Evolutionary conservation across 352 stramenopile genomes (phyloP).

Genomic region (Globisporangium abappressorium): DNA sequence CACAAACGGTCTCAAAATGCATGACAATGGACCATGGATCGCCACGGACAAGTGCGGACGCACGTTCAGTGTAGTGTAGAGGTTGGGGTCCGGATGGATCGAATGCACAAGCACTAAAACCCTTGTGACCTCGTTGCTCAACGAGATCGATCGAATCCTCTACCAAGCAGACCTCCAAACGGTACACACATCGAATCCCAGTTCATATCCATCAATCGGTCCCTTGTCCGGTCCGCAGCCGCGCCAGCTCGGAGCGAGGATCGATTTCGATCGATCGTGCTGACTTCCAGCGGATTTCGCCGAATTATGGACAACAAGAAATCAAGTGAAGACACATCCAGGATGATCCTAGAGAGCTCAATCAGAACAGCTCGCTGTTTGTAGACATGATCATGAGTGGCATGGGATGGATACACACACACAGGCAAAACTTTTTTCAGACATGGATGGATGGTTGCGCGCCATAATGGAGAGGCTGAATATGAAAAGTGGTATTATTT

Average conservation of each 20-base stretch:
- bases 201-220: not conserved
- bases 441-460: too few relatives aligned
- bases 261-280: not conserved
- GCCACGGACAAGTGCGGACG: not conserved
- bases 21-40: not conserved
- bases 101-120: not conserved
- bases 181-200: not conserved
- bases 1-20: not conserved
- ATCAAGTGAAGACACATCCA: slow-evolving; percentile 9
- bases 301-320: not conserved
- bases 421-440: too few relatives aligned
- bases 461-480: not conserved
- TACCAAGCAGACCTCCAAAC: not conserved
- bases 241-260: not conserved
- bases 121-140: not conserved
- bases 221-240: not conserved
- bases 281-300: slow-evolving; percentile 12
- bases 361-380: not conserved
- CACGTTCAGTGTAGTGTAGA: not conserved
- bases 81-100: not conserved
- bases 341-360: not conserved
- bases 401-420: not conserved
- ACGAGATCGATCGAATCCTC: not conserved
- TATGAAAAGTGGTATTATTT: not conserved
- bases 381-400: not conserved